Evolutionary conservation across 164 flowering plant species (phyloP).

Genomic region (Warburgia ugandensis): DNA sequence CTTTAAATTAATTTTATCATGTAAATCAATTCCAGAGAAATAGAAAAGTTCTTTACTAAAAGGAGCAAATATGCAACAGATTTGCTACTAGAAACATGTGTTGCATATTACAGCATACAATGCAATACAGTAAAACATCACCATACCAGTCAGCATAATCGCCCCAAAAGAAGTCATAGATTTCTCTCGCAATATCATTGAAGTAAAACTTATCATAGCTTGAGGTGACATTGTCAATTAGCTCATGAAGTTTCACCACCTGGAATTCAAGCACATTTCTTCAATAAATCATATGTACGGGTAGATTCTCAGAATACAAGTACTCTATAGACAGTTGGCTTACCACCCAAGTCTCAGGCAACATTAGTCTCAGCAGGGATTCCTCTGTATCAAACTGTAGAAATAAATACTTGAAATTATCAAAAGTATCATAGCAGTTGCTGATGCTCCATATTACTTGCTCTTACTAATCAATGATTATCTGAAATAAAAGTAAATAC

Average conservation of each 20-base stretch:
- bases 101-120: not conserved
- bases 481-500: too few relatives aligned
- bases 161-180: constrained; percentile 91
- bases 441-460: too few relatives aligned
- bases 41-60: not conserved
- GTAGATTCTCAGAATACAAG: not conserved
- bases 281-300: too few relatives aligned
- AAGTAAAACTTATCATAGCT: constrained; percentile 90
- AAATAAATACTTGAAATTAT: not conserved
- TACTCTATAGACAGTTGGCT: constrained; percentile 14
- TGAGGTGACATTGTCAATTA: constrained; percentile 62
- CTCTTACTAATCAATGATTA: too few relatives aligned
- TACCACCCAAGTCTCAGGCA: constrained; percentile 98
- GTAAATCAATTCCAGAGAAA: too few relatives aligned
- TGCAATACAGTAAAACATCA: not conserved
- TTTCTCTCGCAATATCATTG: constrained; percentile 83
- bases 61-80: not conserved
- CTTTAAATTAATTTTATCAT: too few relatives aligned
- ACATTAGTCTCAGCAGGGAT: constrained; percentile 42
- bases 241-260: constrained; percentile 85
- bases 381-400: constrained; percentile 71
- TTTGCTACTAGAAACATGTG: not conserved
- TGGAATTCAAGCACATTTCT: constrained; percentile 20
- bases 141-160: constrained; percentile 96
- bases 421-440: not conserved